These are phyloP conservation scores for Juncus inflexus DNA, from an alignment of 176 grass and related monocot genomes.

Conservation along the genomic window DNA sequence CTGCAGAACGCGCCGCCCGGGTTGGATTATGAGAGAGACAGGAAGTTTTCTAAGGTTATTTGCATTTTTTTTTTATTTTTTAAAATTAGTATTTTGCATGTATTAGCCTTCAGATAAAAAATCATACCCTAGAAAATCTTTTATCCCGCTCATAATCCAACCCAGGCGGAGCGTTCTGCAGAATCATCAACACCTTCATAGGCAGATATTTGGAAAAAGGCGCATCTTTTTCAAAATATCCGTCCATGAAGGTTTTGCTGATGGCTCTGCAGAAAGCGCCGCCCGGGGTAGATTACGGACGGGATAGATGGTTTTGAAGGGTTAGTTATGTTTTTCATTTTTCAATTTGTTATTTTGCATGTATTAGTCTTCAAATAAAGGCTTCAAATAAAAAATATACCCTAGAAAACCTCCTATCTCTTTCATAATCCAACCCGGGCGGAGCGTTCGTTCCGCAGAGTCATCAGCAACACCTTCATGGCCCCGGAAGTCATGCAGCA, in stretches of 20 bases:
- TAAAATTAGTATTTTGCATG: neutral
- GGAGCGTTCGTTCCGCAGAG: conserved; percentile 99
- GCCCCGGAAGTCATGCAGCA: conserved; percentile 99
- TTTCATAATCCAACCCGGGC: conserved; percentile 89
- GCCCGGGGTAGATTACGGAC: conserved; percentile 2
- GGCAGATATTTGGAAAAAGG: conserved; percentile 95
- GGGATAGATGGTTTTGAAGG: no score
- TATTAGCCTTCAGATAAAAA: no score
- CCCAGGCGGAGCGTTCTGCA: conserved; percentile 96
- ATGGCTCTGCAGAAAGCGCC: conserved; percentile 99
- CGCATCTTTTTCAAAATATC: conserved; percentile 88
- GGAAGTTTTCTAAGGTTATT: conserved; percentile 83
- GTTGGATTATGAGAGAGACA: conserved; percentile 93
- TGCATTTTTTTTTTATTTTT: conserved; percentile 15
- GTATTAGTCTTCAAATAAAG: neutral
- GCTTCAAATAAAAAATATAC: no score
- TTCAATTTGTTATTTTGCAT: conserved; percentile 10
- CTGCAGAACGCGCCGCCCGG: conserved; percentile 97
- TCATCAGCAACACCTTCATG: conserved; percentile 99
- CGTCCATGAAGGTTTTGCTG: conserved; percentile 96
- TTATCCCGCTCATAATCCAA: conserved; percentile 95
- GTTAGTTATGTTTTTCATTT: no score
- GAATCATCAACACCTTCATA: conserved; percentile 98
- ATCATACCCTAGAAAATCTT: conserved; percentile 72
- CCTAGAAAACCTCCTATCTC: conserved; percentile 96